Conservation (phyloP, 345 rosid species). For the Camelina laxa region DNA sequence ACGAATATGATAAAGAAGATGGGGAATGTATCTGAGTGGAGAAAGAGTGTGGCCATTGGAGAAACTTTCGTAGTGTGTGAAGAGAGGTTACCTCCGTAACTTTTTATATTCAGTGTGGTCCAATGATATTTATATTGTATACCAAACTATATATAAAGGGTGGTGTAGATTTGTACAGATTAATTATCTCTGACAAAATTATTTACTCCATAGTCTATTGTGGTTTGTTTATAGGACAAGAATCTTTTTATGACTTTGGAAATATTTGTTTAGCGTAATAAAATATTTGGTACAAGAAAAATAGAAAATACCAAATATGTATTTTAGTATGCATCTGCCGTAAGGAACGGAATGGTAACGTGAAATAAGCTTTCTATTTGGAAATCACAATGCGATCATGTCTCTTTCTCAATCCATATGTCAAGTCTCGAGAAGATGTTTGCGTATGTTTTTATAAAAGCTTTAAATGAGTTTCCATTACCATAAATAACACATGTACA, state of each 20-base stretch:
- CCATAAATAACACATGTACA: background rate
- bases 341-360: background rate
- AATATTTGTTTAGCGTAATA: background rate
- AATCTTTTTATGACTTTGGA: background rate
- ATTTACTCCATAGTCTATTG: background rate
- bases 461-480: background rate
- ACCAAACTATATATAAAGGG: background rate
- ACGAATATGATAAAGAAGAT: background rate
- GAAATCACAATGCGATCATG: conserved; percentile 1
- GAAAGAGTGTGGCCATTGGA: conserved; percentile 25
- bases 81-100: background rate
- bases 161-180: background rate
- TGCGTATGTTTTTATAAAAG: background rate
- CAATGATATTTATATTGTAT: background rate
- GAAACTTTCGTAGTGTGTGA: conserved; percentile 26
- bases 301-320: conserved; percentile 1
- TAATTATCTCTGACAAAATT: background rate
- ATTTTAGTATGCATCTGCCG: no score
- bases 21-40: background rate
- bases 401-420: background rate
- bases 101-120: background rate
- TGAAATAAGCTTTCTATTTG: background rate
- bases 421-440: background rate
- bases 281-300: background rate
- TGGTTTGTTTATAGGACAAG: background rate